Conservation (phyloP, 2,329 filamentous ascomycete genomes). For the Didymella lethalis region DNA sequence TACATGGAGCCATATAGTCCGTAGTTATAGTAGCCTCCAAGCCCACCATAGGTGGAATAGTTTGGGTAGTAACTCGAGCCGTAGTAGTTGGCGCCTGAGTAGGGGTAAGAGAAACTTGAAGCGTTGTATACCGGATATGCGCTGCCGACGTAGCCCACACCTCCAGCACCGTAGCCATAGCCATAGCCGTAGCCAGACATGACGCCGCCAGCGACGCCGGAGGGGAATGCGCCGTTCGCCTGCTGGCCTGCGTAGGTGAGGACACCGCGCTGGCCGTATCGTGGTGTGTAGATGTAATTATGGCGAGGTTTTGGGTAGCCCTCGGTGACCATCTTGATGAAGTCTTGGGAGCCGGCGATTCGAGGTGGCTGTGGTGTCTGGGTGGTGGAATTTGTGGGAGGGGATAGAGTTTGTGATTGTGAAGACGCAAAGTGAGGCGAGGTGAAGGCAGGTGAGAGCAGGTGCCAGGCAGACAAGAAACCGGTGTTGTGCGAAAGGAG, state of each 20-base stretch:
- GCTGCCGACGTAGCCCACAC: conserved; percentile 23
- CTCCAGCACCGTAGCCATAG: conserved; percentile 22
- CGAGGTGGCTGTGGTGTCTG: not conserved
- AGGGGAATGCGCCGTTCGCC: conserved; percentile 37
- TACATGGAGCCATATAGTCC: conserved; percentile 39
- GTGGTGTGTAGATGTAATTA: conserved; percentile 42
- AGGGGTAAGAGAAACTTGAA: conserved; percentile 29
- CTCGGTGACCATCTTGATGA: conserved; percentile 25
- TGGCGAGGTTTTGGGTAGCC: conserved; percentile 43
- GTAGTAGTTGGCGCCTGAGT: conserved; percentile 26
- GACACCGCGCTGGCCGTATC: conserved; percentile 40
- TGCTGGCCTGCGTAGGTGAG: conserved; percentile 40
- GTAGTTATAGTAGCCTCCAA: conserved; percentile 37
- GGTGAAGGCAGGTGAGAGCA: conserved; percentile 22
- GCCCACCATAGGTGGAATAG: conserved; percentile 26
- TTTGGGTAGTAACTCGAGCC: conserved; percentile 25
- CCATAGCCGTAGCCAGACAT: conserved; percentile 26
- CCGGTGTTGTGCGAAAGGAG: conserved; percentile 1
- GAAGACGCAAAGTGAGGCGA: conserved; percentile 17
- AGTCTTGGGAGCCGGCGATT: not conserved
- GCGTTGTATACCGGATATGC: conserved; percentile 34
- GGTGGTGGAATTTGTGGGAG: conserved; percentile 4
- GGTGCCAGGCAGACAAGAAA: conserved; percentile 14
- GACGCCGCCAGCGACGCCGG: conserved; percentile 30
- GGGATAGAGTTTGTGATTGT: conserved; percentile 2